Evolutionary conservation across 2,329 filamentous ascomycete genomes (phyloP).

Genomic region (Aspergillus proliferans): DNA sequence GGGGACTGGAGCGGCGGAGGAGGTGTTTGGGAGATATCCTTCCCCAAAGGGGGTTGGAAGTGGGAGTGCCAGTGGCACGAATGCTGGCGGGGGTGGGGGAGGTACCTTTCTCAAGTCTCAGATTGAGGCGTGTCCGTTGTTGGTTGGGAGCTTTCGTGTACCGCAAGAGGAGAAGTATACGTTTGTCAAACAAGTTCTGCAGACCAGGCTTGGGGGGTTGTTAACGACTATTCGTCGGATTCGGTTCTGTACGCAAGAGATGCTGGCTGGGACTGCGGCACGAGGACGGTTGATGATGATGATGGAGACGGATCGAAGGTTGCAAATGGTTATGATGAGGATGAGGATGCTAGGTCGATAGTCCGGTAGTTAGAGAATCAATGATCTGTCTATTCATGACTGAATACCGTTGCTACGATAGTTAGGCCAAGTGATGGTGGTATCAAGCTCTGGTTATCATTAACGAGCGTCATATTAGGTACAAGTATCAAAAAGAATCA

Average conservation of each 20-base stretch:
- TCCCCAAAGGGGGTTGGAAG: constrained; percentile 3
- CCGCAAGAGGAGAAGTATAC: constrained; percentile 21
- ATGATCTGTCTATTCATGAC: too few relatives aligned
- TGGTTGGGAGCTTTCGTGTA: constrained; percentile 21
- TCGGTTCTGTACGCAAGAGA: constrained; percentile 19
- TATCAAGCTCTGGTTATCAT: too few relatives aligned
- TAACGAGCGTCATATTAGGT: too few relatives aligned
- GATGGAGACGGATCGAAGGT: constrained; percentile 24
- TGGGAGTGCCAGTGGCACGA: neutral
- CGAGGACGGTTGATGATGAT: constrained; percentile 24
- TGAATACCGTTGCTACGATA: too few relatives aligned
- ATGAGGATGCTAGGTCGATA: constrained; percentile 17
- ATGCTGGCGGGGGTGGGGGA: neutral
- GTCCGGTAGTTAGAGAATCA: neutral
- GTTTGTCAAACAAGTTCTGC: constrained; percentile 22
- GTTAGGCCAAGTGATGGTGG: too few relatives aligned
- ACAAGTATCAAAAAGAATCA: too few relatives aligned
- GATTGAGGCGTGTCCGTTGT: constrained; percentile 20
- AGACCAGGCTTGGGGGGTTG: constrained; percentile 22
- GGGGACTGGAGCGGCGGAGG: neutral
- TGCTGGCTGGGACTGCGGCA: constrained; percentile 13
- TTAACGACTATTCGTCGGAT: constrained; percentile 21
- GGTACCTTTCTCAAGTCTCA: constrained; percentile 13
- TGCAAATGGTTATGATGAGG: constrained; percentile 25
- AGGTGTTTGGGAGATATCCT: too few relatives aligned